phyloP scores from a whole-genome alignment of 768 basidiomycete species.

The Boletus sp. region DNA sequence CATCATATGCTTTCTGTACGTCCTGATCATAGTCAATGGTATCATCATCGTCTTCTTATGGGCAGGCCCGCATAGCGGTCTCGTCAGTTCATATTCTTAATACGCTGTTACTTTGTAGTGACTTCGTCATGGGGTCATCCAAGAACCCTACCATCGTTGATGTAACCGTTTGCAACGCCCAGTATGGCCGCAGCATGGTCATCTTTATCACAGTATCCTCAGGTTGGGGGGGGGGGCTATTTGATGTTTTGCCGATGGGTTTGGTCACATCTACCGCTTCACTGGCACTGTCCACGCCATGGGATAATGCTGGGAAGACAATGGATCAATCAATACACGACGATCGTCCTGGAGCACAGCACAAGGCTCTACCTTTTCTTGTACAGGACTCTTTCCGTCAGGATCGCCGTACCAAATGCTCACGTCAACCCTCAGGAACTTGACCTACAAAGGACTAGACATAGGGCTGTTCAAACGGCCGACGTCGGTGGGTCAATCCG shows the following conservation, averaged over 20 bases:
- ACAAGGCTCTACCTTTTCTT: slow-evolving; percentile 13
- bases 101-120: neutral
- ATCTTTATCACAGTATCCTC: neutral
- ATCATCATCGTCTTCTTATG: neutral
- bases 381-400: neutral
- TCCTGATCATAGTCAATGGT: neutral
- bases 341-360: slow-evolving; percentile 6
- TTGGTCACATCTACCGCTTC: slow-evolving; percentile 10
- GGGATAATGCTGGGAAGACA: neutral
- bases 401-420: neutral
- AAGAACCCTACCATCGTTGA: neutral
- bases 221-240: neutral
- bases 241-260: slow-evolving; percentile 7
- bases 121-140: neutral
- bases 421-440: neutral
- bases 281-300: neutral
- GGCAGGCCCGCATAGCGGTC: neutral
- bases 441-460: neutral
- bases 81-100: neutral
- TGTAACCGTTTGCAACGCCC: neutral
- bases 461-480: neutral
- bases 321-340: slow-evolving; percentile 10
- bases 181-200: neutral
- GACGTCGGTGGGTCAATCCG: neutral
- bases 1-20: slow-evolving; percentile 2